phyloP scores from a whole-genome alignment of 1,139 yeast genomes.

The Pichia sp. region DNA sequence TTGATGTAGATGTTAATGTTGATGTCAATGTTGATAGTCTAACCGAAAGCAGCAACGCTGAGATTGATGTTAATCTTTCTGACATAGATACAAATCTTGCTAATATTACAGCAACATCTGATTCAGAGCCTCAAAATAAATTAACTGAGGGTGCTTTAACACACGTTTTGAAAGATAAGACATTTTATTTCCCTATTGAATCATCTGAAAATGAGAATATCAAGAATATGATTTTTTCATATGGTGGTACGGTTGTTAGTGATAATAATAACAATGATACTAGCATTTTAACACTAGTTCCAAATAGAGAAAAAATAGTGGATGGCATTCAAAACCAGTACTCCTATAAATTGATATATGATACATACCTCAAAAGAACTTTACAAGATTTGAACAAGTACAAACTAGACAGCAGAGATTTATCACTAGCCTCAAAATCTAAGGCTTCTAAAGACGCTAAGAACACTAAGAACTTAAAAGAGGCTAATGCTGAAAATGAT shows the following conservation, averaged over 20 bases:
- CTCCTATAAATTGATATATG: constrained; percentile 19
- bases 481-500: neutral
- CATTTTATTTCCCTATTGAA: constrained; percentile 17
- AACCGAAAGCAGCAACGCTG: neutral
- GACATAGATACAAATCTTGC: constrained; percentile 8
- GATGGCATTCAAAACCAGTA: constrained; percentile 16
- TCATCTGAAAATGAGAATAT: constrained; percentile 17
- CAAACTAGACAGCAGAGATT: constrained; percentile 2
- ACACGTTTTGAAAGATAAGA: constrained; percentile 10
- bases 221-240: constrained; percentile 15
- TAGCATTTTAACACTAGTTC: constrained; percentile 17
- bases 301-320: constrained; percentile 13
- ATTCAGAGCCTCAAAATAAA: neutral
- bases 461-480: neutral
- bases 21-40: neutral
- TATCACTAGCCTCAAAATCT: neutral
- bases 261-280: constrained; percentile 1
- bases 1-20: neutral
- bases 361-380: constrained; percentile 15
- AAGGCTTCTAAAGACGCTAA: neutral
- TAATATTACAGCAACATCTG: neutral
- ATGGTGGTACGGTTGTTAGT: constrained; percentile 21
- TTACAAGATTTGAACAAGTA: constrained; percentile 17
- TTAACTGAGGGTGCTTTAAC: neutral
- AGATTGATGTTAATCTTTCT: neutral